These are phyloP conservation scores for Marasmius oreades DNA, from an alignment of 1,284 basidiomycete genomes.

Conservation along the genomic window DNA sequence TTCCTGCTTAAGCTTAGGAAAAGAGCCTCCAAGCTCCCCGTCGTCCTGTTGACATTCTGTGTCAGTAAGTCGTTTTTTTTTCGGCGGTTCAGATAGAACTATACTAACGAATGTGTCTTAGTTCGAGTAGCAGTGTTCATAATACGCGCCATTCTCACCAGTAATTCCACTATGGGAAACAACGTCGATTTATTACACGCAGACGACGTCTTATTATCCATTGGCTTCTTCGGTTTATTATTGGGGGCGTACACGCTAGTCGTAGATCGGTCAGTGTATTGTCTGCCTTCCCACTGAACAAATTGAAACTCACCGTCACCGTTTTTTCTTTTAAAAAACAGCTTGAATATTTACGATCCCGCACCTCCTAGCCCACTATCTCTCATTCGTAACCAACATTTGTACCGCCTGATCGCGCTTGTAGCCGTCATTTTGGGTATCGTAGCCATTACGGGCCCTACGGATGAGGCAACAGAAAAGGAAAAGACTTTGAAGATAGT, in stretches of 20 bases:
- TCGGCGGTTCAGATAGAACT: neutral
- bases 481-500: conserved; percentile 29
- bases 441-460: conserved; percentile 7
- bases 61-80: conserved; percentile 21
- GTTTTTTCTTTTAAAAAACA: no score
- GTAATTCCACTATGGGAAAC: conserved; percentile 10
- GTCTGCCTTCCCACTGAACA: neutral
- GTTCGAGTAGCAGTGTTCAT: conserved; percentile 17
- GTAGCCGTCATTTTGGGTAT: conserved; percentile 29
- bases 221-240: conserved; percentile 26
- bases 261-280: conserved; percentile 17
- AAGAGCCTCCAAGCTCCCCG: conserved; percentile 27
- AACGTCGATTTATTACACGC: conserved; percentile 13
- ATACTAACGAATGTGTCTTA: neutral
- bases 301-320: neutral
- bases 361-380: conserved; percentile 17
- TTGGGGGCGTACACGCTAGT: conserved; percentile 20
- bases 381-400: conserved; percentile 23
- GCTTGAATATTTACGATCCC: neutral
- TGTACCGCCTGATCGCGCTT: conserved; percentile 22
- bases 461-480: neutral
- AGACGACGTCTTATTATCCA: conserved; percentile 13
- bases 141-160: conserved; percentile 12
- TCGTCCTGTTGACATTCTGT: conserved; percentile 32
- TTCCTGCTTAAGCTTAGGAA: conserved; percentile 24